Conservation (phyloP, 2,329 filamentous ascomycete species). For the Diplodia intermedia region DNA sequence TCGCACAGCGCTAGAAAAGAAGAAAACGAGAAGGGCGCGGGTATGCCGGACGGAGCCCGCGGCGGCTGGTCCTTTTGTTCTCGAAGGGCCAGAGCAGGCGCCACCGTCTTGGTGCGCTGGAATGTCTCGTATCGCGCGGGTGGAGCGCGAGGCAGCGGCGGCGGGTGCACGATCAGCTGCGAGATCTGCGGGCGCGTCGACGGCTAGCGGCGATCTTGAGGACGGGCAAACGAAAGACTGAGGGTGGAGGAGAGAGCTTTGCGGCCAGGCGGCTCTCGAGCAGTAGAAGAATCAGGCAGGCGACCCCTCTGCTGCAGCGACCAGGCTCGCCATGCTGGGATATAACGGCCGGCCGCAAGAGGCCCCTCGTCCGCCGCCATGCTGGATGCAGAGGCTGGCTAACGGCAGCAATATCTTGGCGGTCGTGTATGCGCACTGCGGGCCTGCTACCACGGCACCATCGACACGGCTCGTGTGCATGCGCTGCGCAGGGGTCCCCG, state of each 20-base stretch:
- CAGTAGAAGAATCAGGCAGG: slow-evolving; percentile 3
- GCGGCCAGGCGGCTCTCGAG: too few relatives aligned
- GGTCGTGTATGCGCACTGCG: slow-evolving; percentile 24
- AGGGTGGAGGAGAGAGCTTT: not conserved
- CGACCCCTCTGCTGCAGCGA: not conserved
- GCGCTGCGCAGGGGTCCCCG: slow-evolving; percentile 6
- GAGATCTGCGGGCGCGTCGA: slow-evolving; percentile 19
- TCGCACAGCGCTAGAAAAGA: slow-evolving; percentile 27
- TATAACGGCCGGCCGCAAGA: slow-evolving; percentile 15
- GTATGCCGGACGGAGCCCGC: not conserved
- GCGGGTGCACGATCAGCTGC: slow-evolving; percentile 17
- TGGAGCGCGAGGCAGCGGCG: slow-evolving; percentile 21
- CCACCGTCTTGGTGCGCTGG: slow-evolving; percentile 16
- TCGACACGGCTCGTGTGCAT: slow-evolving; percentile 23
- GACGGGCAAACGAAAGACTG: slow-evolving; percentile 4
- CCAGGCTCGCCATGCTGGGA: slow-evolving; percentile 9
- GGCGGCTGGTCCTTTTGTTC: slow-evolving; percentile 10
- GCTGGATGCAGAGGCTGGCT: not conserved
- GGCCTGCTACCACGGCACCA: slow-evolving; percentile 27
- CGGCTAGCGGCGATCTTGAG: slow-evolving; percentile 1
- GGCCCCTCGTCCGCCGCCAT: slow-evolving; percentile 9
- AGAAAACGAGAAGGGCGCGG: slow-evolving; percentile 8
- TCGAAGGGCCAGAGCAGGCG: slow-evolving; percentile 20
- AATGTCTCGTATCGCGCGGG: slow-evolving; percentile 24
- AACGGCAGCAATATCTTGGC: slow-evolving; percentile 27